Evolutionary conservation across 176 grass and related monocot genomes (phyloP).

Genomic region (Guadua angustifolia): DNA sequence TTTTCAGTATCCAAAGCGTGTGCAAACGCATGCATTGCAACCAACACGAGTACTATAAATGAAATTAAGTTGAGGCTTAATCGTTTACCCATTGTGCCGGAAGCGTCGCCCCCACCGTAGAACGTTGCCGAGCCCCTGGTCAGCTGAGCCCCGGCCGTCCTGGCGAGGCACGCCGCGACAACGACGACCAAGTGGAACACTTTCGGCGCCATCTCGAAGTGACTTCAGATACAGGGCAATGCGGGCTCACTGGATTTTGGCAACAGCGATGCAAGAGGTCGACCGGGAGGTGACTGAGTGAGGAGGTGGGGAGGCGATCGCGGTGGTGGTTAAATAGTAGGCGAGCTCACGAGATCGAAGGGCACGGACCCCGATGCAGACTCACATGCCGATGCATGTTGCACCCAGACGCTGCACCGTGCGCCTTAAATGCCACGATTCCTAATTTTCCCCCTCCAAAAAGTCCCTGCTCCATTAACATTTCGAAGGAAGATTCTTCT

Average conservation of each 20-base stretch:
- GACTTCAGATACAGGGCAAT: neutral
- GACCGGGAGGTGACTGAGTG: neutral
- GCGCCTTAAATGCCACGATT: conserved; percentile 63
- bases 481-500: conserved; percentile 45
- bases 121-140: conserved; percentile 44
- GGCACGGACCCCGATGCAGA: conserved; percentile 20
- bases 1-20: neutral
- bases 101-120: conserved; percentile 70
- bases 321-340: conserved; percentile 53
- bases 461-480: neutral
- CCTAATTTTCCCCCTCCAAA: neutral
- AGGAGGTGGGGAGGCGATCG: conserved; percentile 40
- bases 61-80: neutral
- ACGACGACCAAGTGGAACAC: neutral
- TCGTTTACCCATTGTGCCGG: conserved; percentile 71
- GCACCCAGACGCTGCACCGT: conserved; percentile 40
- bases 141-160: neutral
- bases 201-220: conserved; percentile 35
- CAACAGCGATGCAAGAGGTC: neutral
- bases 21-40: neutral
- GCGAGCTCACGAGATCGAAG: conserved; percentile 17
- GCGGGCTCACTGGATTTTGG: neutral
- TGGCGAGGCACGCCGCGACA: conserved; percentile 39
- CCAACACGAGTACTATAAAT: neutral
- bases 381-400: conserved; percentile 52